phyloP scores from a whole-genome alignment of 768 basidiomycete species.

The Mrakia blollopis region DNA sequence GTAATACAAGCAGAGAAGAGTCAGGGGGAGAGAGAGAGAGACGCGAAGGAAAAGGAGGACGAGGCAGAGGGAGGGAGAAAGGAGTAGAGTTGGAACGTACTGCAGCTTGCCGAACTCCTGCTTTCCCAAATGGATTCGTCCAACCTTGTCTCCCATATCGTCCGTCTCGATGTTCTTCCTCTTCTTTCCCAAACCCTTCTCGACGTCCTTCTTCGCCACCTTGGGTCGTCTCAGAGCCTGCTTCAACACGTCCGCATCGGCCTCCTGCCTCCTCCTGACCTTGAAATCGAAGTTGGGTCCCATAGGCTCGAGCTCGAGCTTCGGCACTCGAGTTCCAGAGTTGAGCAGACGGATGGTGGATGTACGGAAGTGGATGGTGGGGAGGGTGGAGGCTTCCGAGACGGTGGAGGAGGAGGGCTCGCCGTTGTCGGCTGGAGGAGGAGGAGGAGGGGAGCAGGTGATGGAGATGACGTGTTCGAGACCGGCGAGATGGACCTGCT shows the following conservation, averaged over 20 bases:
- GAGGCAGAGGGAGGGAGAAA: background rate
- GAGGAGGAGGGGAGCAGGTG: constrained; percentile 56
- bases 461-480: constrained; percentile 84
- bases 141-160: constrained; percentile 95
- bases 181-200: constrained; percentile 73
- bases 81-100: constrained; percentile 32
- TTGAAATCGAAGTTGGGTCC: constrained; percentile 83
- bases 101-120: constrained; percentile 84
- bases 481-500: constrained; percentile 74
- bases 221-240: constrained; percentile 77
- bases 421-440: constrained; percentile 31
- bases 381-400: constrained; percentile 54
- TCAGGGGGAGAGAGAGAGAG: background rate
- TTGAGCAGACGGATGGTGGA: constrained; percentile 67
- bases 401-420: constrained; percentile 36
- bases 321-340: constrained; percentile 74
- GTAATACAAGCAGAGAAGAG: background rate
- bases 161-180: constrained; percentile 93
- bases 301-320: constrained; percentile 77
- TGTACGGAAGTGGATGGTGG: constrained; percentile 80
- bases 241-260: constrained; percentile 75
- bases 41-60: background rate
- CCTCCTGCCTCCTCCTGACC: constrained; percentile 65
- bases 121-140: constrained; percentile 77
- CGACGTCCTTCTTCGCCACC: constrained; percentile 79